Conservation (phyloP, 345 rosid species). For the Draba incana region DNA sequence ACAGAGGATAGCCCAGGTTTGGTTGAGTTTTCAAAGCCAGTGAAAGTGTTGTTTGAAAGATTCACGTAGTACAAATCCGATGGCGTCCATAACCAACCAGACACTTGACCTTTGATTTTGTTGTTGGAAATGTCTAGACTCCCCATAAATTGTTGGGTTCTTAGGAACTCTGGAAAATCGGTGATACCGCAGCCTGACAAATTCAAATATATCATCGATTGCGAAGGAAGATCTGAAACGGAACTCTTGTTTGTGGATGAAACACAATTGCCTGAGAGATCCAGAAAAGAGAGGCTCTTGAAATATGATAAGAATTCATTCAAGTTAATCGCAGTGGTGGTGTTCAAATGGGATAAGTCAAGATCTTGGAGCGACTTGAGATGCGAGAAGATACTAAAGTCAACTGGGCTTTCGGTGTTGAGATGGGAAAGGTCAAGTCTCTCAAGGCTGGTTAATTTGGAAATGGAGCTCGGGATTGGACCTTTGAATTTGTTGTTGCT, state of each 20-base stretch:
- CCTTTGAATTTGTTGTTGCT: neutral
- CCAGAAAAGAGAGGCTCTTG: too few relatives aligned
- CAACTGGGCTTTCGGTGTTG: neutral
- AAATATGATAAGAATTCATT: too few relatives aligned
- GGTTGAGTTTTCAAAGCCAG: neutral
- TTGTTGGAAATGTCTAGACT: slow-evolving; percentile 22
- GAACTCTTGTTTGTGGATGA: neutral
- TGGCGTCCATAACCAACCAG: slow-evolving; percentile 15
- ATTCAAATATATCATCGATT: neutral
- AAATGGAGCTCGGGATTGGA: slow-evolving; percentile 15
- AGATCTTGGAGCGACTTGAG: neutral
- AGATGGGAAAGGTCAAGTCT: neutral
- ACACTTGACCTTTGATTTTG: slow-evolving; percentile 24
- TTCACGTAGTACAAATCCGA: neutral
- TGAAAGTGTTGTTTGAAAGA: slow-evolving; percentile 20
- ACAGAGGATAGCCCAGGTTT: neutral
- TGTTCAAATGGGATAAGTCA: neutral
- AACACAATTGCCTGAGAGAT: too few relatives aligned
- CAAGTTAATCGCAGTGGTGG: too few relatives aligned
- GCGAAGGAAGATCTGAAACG: neutral
- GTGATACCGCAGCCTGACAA: slow-evolving; percentile 13
- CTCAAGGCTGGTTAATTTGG: neutral
- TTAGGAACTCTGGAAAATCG: slow-evolving; percentile 30
- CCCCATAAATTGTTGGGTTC: neutral
- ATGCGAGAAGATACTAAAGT: neutral